phyloP scores from a whole-genome alignment of 208 protist genomes.

The Leptomonas seymouri region DNA sequence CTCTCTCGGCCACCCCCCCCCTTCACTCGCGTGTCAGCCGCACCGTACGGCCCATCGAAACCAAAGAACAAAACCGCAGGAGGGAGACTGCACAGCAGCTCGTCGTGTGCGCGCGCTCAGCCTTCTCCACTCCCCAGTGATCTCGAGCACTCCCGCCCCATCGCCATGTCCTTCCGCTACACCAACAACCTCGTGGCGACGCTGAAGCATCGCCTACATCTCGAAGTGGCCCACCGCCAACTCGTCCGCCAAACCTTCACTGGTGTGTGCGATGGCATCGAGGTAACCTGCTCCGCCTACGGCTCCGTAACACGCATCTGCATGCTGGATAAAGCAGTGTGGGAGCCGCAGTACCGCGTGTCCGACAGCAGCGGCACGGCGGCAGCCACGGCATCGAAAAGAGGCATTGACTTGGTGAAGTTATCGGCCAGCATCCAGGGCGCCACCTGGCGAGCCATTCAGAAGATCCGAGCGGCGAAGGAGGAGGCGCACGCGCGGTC shows the following conservation, averaged over 20 bases:
- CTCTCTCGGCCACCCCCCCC: no score
- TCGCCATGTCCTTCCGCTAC: slow-evolving; percentile 86
- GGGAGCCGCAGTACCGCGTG: slow-evolving; percentile 66
- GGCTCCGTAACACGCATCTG: slow-evolving; percentile 68
- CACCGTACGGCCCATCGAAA: no score
- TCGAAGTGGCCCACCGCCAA: slow-evolving; percentile 72
- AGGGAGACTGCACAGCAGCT: no score
- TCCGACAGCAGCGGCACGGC: background rate
- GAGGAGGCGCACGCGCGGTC: slow-evolving; percentile 65
- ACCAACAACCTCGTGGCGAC: slow-evolving; percentile 85
- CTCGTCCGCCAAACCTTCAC: slow-evolving; percentile 62
- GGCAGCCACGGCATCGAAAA: background rate
- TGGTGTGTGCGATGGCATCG: slow-evolving; percentile 73
- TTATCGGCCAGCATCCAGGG: slow-evolving; percentile 68
- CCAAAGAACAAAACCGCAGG: no score
- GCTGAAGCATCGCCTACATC: slow-evolving; percentile 75
- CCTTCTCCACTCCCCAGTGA: no score
- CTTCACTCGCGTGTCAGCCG: no score
- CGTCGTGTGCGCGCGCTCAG: no score
- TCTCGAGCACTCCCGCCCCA: no score
- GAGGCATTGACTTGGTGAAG: slow-evolving; percentile 51
- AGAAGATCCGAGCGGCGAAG: slow-evolving; percentile 68
- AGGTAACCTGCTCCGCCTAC: slow-evolving; percentile 77
- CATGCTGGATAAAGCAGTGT: slow-evolving; percentile 49
- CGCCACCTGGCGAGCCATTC: slow-evolving; percentile 70